Percentiles rank a stretch among this genome's conserved stretches.
These are phyloP conservation scores for Bombardia bombarda DNA, from an alignment of 495 filamentous ascomycete genomes.

Conservation along the genomic window DNA sequence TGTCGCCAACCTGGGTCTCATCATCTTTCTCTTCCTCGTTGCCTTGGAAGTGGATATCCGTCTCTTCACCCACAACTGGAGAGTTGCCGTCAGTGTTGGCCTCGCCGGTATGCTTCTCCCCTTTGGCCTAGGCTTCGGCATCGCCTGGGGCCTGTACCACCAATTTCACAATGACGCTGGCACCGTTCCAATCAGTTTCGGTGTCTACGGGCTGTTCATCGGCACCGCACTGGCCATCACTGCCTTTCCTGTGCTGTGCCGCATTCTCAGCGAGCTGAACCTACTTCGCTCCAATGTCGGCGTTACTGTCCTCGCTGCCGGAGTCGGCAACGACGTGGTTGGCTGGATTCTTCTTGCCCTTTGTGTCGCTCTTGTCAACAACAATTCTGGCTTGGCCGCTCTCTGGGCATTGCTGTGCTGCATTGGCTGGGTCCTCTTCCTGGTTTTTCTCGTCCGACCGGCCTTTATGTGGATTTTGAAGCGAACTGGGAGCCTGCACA, in stretches of 20 bases:
- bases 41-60: slow-evolving; percentile 88
- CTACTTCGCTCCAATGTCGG: slow-evolving; percentile 78
- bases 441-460: slow-evolving; percentile 69
- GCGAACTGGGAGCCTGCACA: slow-evolving; percentile 70
- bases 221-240: slow-evolving; percentile 94
- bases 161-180: slow-evolving; percentile 63
- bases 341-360: slow-evolving; percentile 93
- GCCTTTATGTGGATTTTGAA: slow-evolving; percentile 68
- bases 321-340: slow-evolving; percentile 86
- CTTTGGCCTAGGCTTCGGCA: slow-evolving; percentile 58
- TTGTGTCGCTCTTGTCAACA: slow-evolving; percentile 91
- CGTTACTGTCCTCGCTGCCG: slow-evolving; percentile 84
- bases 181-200: slow-evolving; percentile 57
- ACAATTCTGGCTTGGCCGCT: slow-evolving; percentile 73
- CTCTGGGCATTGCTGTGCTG: slow-evolving; percentile 77
- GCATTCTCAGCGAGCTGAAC: slow-evolving; percentile 90
- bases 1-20: slow-evolving; percentile 81
- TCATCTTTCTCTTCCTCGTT: slow-evolving; percentile 88
- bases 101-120: slow-evolving; percentile 81
- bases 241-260: slow-evolving; percentile 90
- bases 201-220: slow-evolving; percentile 84
- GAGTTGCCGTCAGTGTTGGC: slow-evolving; percentile 72
- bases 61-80: slow-evolving; percentile 82
- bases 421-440: slow-evolving; percentile 68
- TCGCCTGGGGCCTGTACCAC: slow-evolving; percentile 81